Conservation (phyloP, 306 rosid genomes). For the Cotoneaster glaucophyllus region DNA sequence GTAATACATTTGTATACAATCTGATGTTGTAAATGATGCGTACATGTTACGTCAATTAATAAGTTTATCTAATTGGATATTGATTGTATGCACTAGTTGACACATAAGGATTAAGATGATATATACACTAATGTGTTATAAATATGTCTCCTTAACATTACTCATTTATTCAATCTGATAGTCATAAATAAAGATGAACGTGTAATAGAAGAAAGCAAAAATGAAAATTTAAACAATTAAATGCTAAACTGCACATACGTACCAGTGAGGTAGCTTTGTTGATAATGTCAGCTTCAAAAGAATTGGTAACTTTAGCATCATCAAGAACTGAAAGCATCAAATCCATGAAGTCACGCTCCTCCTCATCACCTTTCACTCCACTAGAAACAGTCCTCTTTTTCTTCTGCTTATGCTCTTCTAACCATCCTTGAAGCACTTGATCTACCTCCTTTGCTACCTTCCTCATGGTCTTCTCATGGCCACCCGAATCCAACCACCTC, state of each 20-base stretch:
- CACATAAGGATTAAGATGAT: too few species aligned
- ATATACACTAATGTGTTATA: too few species aligned
- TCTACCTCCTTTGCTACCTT: slow-evolving; percentile 1
- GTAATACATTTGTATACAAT: too few species aligned
- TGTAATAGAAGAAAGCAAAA: not conserved
- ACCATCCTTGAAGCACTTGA: not conserved
- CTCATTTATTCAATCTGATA: not conserved
- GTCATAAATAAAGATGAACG: not conserved
- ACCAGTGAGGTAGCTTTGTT: slow-evolving; percentile 17
- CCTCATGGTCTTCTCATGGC: slow-evolving; percentile 8
- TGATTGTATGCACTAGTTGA: too few species aligned
- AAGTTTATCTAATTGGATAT: too few species aligned
- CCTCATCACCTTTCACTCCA: not conserved
- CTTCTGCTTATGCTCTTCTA: slow-evolving; percentile 20
- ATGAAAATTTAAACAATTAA: not conserved
- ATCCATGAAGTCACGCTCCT: slow-evolving; percentile 6
- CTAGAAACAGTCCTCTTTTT: not conserved
- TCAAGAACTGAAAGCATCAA: slow-evolving; percentile 15
- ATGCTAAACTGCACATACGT: not conserved
- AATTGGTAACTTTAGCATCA: not conserved
- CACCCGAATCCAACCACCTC: not conserved
- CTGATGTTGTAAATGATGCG: too few species aligned
- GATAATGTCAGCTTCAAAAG: slow-evolving; percentile 11
- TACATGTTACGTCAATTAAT: too few species aligned
- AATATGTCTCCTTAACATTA: too few species aligned